Conservation (phyloP, 78 protist species). For the Guillardia theta region DNA sequence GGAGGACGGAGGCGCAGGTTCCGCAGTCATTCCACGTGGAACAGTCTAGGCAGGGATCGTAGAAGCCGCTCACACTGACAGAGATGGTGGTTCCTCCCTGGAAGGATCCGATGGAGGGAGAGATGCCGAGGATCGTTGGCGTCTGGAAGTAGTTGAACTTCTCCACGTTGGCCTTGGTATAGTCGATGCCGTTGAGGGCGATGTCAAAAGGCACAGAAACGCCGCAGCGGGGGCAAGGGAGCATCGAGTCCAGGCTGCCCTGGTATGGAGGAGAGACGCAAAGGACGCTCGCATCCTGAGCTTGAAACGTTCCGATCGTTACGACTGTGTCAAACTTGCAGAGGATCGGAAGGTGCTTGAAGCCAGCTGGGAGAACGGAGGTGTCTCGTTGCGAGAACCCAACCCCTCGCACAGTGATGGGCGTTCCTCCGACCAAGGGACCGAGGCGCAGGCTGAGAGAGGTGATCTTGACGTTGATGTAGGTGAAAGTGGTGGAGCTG, state of each 20-base stretch:
- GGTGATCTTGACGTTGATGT: not conserved
- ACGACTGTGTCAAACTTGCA: not conserved
- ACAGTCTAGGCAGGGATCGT: not conserved
- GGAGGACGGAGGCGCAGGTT: not conserved
- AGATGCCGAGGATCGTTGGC: not conserved
- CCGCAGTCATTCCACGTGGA: not conserved
- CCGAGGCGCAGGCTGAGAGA: not conserved
- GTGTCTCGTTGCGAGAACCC: not conserved
- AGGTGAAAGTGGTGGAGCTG: not conserved
- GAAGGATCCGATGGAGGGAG: not conserved
- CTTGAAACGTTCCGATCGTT: not conserved
- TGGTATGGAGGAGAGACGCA: not conserved
- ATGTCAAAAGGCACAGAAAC: not conserved
- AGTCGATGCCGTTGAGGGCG: slow-evolving; percentile 14
- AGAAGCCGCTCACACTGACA: not conserved
- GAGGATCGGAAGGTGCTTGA: not conserved
- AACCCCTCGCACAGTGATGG: not conserved
- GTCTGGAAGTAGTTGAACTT: not conserved
- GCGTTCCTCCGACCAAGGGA: not conserved
- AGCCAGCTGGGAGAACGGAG: not conserved
- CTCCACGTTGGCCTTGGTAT: not conserved
- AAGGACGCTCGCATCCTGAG: not conserved
- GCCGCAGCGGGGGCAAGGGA: not conserved
- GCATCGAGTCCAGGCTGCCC: not conserved
- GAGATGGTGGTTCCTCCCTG: not conserved